These are phyloP conservation scores for Trichosporon ovoides DNA, from an alignment of 1,284 basidiomycete species.

Conservation along the genomic window DNA sequence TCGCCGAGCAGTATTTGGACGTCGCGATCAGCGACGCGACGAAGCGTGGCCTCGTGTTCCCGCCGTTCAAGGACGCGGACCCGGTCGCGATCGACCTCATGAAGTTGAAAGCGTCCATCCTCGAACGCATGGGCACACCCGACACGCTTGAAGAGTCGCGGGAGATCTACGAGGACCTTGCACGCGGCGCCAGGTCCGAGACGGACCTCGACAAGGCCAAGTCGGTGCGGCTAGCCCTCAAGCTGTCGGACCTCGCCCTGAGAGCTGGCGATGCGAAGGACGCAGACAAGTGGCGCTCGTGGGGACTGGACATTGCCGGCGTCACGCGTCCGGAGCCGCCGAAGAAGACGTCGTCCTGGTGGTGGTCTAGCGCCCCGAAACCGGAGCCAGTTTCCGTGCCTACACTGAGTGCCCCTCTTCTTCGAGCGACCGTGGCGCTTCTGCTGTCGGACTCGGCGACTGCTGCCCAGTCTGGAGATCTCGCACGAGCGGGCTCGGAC, in stretches of 20 bases:
- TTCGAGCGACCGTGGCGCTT: slow-evolving; percentile 62
- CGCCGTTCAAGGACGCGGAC: slow-evolving; percentile 25
- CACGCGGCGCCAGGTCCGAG: slow-evolving; percentile 29
- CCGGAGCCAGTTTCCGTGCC: neutral
- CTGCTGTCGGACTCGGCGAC: slow-evolving; percentile 68
- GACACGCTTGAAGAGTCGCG: slow-evolving; percentile 59
- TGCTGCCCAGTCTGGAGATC: slow-evolving; percentile 61
- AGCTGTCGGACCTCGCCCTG: slow-evolving; percentile 41
- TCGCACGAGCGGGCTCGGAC: slow-evolving; percentile 82
- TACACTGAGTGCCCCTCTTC: slow-evolving; percentile 50
- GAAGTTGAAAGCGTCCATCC: slow-evolving; percentile 58
- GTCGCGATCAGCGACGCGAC: slow-evolving; percentile 33
- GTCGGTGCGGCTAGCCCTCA: slow-evolving; percentile 38
- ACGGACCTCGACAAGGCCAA: slow-evolving; percentile 21
- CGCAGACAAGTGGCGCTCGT: slow-evolving; percentile 41
- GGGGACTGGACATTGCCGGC: slow-evolving; percentile 36
- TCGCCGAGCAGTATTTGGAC: slow-evolving; percentile 45
- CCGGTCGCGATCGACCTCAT: slow-evolving; percentile 55
- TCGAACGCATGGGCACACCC: slow-evolving; percentile 63
- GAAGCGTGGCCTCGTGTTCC: slow-evolving; percentile 38
- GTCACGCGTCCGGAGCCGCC: slow-evolving; percentile 7
- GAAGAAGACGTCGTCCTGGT: slow-evolving; percentile 6
- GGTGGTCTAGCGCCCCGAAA: slow-evolving; percentile 3
- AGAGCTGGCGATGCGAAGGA: slow-evolving; percentile 30
- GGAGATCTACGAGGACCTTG: slow-evolving; percentile 55